These are phyloP conservation scores for Hordeum vulgare DNA, from an alignment of 176 grass and related monocot genomes.

Conservation along the genomic window MorexV3_pseudomolecules_assembly NC_058523.1:115444871-115445370, in stretches of 20 bases:
- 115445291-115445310: neutral
- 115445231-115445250: neutral
- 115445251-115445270: neutral
- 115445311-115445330: neutral
- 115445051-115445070: neutral
- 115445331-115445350: neutral
- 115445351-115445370: neutral
- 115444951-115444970: neutral
- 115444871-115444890: constrained; percentile 75
- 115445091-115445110: neutral
- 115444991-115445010: neutral
- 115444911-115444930: constrained; percentile 1
- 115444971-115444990: neutral
- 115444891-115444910: constrained; percentile 97
- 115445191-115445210: neutral
- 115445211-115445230: neutral
- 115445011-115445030: neutral
- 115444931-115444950: neutral
- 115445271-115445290: neutral
- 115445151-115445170: neutral
- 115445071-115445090: neutral
- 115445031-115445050: neutral
- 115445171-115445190: neutral
- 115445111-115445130: neutral
- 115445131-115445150: neutral